These are phyloP conservation scores for Salix viminalis DNA, from an alignment of 345 rosid species.

Conservation along the genomic window DNA sequence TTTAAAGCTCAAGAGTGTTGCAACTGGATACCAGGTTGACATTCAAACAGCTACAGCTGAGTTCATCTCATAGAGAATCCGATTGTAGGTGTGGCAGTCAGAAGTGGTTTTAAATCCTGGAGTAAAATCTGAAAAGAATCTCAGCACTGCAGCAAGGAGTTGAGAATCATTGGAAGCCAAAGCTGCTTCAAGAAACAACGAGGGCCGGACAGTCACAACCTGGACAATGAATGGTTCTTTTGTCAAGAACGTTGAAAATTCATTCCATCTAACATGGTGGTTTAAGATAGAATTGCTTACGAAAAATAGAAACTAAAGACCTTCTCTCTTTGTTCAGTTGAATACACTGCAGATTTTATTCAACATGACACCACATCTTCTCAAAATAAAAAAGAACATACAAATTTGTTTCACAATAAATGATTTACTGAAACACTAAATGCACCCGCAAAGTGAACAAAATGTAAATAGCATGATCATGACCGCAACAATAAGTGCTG, in stretches of 20 bases:
- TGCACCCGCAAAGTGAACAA: neutral
- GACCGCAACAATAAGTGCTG: neutral
- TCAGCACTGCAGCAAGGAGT: slow-evolving; percentile 78
- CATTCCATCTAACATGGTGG: neutral
- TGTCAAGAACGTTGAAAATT: neutral
- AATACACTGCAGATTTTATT: neutral
- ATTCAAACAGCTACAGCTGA: slow-evolving; percentile 16
- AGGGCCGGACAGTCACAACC: slow-evolving; percentile 67
- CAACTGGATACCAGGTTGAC: neutral
- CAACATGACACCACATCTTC: neutral
- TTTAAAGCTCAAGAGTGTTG: neutral
- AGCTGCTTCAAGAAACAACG: slow-evolving; percentile 80
- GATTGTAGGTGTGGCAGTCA: slow-evolving; percentile 52
- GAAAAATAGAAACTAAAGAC: neutral
- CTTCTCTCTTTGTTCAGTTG: neutral
- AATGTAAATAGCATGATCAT: neutral
- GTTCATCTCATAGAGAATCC: slow-evolving; percentile 65
- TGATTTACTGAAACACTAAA: neutral
- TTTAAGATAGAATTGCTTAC: neutral
- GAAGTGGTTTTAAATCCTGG: slow-evolving; percentile 66
- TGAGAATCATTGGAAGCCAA: slow-evolving; percentile 66
- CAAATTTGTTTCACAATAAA: neutral
- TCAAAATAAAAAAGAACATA: neutral
- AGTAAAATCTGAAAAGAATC: slow-evolving; percentile 75
- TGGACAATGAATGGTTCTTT: slow-evolving; percentile 22